Evolutionary conservation across 2,329 filamentous ascomycete genomes (phyloP).

Genomic region (Fusarium miscanthi): DNA sequence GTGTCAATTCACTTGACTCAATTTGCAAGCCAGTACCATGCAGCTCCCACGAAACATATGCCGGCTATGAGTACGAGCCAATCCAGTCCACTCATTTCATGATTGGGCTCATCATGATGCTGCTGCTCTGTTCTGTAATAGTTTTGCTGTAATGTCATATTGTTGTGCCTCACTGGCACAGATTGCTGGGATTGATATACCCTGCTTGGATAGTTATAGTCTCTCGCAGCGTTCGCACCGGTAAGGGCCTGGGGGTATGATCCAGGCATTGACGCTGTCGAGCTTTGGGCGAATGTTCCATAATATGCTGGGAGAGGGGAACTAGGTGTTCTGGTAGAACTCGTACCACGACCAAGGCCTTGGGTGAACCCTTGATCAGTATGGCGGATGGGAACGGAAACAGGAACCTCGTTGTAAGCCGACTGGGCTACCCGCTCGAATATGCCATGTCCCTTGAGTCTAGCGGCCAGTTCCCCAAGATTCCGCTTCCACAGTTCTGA

Average conservation of each 20-base stretch:
- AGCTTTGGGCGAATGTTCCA: background rate
- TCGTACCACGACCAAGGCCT: background rate
- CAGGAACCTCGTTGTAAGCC: background rate
- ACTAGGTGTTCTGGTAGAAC: background rate
- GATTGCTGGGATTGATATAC: background rate
- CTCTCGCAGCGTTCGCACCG: background rate
- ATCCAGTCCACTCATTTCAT: background rate
- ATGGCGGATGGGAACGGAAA: background rate
- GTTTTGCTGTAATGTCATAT: background rate
- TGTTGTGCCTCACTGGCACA: background rate
- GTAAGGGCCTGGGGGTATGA: background rate
- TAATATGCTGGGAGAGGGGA: background rate
- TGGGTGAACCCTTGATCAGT: background rate
- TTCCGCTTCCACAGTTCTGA: background rate
- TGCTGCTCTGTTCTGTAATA: background rate
- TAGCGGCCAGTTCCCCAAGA: background rate
- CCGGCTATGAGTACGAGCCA: fast-evolving
- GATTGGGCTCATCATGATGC: background rate
- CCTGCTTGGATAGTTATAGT: background rate
- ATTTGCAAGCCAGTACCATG: background rate
- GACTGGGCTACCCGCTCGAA: background rate
- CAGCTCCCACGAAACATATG: background rate
- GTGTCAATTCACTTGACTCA: background rate
- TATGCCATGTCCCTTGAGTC: background rate
- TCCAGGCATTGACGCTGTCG: background rate